phyloP scores from a whole-genome alignment of 1,284 basidiomycete species.

The Ganoderma boninense region DNA sequence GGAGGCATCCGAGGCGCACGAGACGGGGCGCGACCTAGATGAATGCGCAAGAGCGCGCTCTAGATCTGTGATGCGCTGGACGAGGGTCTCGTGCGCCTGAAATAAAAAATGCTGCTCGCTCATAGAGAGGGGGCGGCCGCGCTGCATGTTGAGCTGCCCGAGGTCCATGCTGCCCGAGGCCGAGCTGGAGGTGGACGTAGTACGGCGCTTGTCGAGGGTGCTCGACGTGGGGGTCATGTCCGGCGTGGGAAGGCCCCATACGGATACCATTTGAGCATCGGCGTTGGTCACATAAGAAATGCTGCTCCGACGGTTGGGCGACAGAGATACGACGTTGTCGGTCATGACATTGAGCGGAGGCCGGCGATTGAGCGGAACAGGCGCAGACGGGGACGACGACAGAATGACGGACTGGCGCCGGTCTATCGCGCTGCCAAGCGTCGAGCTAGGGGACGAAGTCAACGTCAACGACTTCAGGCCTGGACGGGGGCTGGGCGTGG shows the following conservation, averaged over 20 bases:
- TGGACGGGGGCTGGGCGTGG: slow-evolving; percentile 52
- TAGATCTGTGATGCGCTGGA: slow-evolving; percentile 80
- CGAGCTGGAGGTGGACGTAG: slow-evolving; percentile 33
- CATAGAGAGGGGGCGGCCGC: slow-evolving; percentile 58
- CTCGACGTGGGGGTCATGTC: slow-evolving; percentile 70
- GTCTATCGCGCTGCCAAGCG: slow-evolving; percentile 35
- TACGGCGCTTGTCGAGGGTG: slow-evolving; percentile 41
- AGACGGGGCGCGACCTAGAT: slow-evolving; percentile 60
- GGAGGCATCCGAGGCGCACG: slow-evolving; percentile 58
- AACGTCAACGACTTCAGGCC: slow-evolving; percentile 61
- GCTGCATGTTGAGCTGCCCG: slow-evolving; percentile 28
- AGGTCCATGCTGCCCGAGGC: slow-evolving; percentile 42
- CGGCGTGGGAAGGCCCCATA: slow-evolving; percentile 69
- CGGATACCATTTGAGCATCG: slow-evolving; percentile 47
- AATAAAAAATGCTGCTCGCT: slow-evolving; percentile 85
- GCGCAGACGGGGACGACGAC: slow-evolving; percentile 34
- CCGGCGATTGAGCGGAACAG: slow-evolving; percentile 36
- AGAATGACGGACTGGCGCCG: slow-evolving; percentile 42
- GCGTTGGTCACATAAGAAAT: slow-evolving; percentile 74
- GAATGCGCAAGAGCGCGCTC: slow-evolving; percentile 66
- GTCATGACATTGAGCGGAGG: slow-evolving; percentile 41
- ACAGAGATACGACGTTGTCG: slow-evolving; percentile 29
- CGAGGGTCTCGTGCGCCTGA: slow-evolving; percentile 80
- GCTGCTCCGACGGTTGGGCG: slow-evolving; percentile 59
- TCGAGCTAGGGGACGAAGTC: slow-evolving; percentile 44